Conservation (phyloP, 768 basidiomycete genomes). For the Suillus lakei region DNA sequence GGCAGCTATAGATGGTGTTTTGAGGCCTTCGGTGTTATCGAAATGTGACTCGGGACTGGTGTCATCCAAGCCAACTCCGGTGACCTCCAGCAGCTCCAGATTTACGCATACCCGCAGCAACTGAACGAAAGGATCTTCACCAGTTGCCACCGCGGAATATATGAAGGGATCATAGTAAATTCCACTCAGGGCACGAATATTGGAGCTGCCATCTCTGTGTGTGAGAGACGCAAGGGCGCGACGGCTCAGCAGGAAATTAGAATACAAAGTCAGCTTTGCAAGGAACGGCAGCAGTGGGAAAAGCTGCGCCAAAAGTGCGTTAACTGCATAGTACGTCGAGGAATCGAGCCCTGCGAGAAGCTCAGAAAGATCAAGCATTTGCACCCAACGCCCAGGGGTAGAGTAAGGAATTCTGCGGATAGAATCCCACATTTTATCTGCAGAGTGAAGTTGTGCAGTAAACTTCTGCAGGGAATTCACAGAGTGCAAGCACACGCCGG, state of each 20-base stretch:
- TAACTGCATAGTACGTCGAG: conserved; percentile 54
- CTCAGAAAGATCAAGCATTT: conserved; percentile 69
- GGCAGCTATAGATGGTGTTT: conserved; percentile 36
- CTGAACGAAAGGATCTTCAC: conserved; percentile 60
- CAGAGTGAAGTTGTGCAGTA: conserved; percentile 55
- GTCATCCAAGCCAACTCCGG: conserved; percentile 63
- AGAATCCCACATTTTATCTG: conserved; percentile 87
- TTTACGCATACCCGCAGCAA: conserved; percentile 59
- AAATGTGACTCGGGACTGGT: conserved; percentile 48
- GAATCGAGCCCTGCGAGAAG: conserved; percentile 48
- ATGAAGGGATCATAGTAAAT: conserved; percentile 51
- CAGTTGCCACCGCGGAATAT: conserved; percentile 27
- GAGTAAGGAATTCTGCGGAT: conserved; percentile 87
- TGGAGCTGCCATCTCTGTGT: conserved; percentile 51
- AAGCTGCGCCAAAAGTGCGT: conserved; percentile 64
- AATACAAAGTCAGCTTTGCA: conserved; percentile 53
- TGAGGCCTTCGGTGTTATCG: conserved; percentile 20
- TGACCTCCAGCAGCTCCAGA: conserved; percentile 66
- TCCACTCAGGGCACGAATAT: conserved; percentile 58
- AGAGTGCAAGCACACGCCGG: conserved; percentile 50
- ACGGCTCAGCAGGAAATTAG: conserved; percentile 63
- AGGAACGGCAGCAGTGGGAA: conserved; percentile 76
- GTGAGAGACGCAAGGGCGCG: conserved; percentile 58
- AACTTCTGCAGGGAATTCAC: conserved; percentile 58
- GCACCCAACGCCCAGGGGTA: conserved; percentile 88